These are phyloP conservation scores for Leucoagaricus sp. DNA, from an alignment of 1,284 basidiomycete species.

Conservation along the genomic window DNA sequence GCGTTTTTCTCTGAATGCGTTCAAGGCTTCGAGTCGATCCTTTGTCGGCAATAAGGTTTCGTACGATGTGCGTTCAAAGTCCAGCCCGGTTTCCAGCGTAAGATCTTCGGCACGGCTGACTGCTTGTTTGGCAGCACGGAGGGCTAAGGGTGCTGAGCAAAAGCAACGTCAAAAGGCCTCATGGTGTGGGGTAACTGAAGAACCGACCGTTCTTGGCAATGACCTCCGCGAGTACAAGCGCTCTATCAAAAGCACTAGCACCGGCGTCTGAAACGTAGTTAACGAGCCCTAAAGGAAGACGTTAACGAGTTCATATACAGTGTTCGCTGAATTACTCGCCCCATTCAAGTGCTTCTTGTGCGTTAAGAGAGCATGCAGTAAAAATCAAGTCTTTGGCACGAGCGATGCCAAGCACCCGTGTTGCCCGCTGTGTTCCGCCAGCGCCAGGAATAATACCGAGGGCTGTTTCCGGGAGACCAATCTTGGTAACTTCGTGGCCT, in stretches of 20 bases:
- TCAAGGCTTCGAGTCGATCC: slow-evolving; percentile 84
- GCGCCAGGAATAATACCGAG: slow-evolving; percentile 95
- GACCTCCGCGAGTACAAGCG: slow-evolving; percentile 62
- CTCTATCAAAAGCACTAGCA: slow-evolving; percentile 63
- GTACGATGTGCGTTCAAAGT: slow-evolving; percentile 88
- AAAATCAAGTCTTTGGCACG: slow-evolving; percentile 90
- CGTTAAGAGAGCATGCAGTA: slow-evolving; percentile 68
- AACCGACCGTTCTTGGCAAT: slow-evolving; percentile 71
- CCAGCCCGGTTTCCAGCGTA: slow-evolving; percentile 79
- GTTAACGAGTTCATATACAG: background rate
- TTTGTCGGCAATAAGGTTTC: slow-evolving; percentile 78
- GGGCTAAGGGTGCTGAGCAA: slow-evolving; percentile 77
- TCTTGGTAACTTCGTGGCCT: slow-evolving; percentile 60
- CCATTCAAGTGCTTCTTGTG: slow-evolving; percentile 71
- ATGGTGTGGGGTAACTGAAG: background rate
- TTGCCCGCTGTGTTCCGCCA: slow-evolving; percentile 89
- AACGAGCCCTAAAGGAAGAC: slow-evolving; percentile 58
- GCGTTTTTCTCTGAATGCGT: slow-evolving; percentile 90
- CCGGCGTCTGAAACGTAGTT: slow-evolving; percentile 73
- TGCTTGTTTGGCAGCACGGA: slow-evolving; percentile 87
- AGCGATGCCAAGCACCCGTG: slow-evolving; percentile 78
- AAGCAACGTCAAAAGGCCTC: slow-evolving; percentile 11
- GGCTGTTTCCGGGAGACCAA: slow-evolving; percentile 82
- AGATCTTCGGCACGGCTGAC: slow-evolving; percentile 82
- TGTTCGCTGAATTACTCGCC: slow-evolving; percentile 48